Evolutionary conservation across 1,284 basidiomycete genomes (phyloP), one percentile per base, ranked within the genome.

Genomic region (Tilletia caries): DNA sequence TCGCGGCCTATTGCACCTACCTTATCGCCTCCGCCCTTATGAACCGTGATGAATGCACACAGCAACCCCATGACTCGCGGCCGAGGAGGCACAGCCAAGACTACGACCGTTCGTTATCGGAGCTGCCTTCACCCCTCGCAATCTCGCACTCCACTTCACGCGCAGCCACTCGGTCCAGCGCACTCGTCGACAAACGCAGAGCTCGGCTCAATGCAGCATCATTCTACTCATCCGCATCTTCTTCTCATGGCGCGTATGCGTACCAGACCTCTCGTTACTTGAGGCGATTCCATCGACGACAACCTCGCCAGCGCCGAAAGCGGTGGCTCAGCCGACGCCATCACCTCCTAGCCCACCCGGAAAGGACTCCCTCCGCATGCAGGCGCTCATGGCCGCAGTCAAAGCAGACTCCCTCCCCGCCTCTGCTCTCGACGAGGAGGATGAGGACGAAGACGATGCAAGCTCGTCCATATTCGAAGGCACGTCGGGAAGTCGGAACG

Each of bases 81-180:
- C 12, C 84, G 86, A 23, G 87, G 86, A 25, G 52, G 25, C 12
- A 54, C 52, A 64, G 92, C 94, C 1, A 89, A 91, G 73, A 94
- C 90, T 27, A 89, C 58, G 90, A 94, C 93, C 1, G 90, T n/a
- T 95, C 41, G 87, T 98, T 32, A 86, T 98, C 54, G 96, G 95
- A 54, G 96, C 93, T 3, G 84, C 94, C 18, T 97, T 99, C 85
- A 99, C 95, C 0, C 87, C 85, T 98, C 62, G 95, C 96, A 2
- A 97, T 98, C 76, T 95, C 96, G 12, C 98, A 98, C 83, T 96
- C 94, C 27, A 98, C 95, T 0, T 93, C 91, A 27, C 88, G 96
- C 60, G 95, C 96, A 1, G 95, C 96, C 6, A 98, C 95, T 0
- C 94, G 96, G 84, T 93, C 91, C 78, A 89, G 91, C 29, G 88